These are phyloP conservation scores for Chenopodium formosanum DNA, from an alignment of 148 eudicot genomes.

Conservation along the genomic window DNA sequence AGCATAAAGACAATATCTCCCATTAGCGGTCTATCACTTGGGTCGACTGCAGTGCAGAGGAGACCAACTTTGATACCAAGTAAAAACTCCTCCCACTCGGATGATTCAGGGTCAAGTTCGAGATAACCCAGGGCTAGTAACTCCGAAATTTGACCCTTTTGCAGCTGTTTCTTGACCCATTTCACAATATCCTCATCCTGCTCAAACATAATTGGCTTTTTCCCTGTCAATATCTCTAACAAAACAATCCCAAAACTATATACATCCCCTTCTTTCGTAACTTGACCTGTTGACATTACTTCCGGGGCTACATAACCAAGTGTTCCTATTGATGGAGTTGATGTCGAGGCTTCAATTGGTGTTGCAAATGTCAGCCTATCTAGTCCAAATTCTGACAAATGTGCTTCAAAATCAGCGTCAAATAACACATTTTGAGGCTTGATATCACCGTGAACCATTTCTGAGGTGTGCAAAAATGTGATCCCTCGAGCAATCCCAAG, in stretches of 20 bases:
- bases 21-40: slow-evolving; percentile 63
- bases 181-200: slow-evolving; percentile 77
- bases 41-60: slow-evolving; percentile 64
- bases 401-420: slow-evolving; percentile 85
- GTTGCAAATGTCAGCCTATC: slow-evolving; percentile 39
- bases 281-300: slow-evolving; percentile 41
- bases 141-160: slow-evolving; percentile 63
- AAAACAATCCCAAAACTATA: slow-evolving; percentile 72
- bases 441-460: slow-evolving; percentile 60
- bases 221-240: slow-evolving; percentile 68
- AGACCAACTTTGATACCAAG: slow-evolving; percentile 68
- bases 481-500: slow-evolving; percentile 74
- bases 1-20: slow-evolving; percentile 75
- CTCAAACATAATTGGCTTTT: slow-evolving; percentile 62
- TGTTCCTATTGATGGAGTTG: slow-evolving; percentile 52
- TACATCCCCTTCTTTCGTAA: slow-evolving; percentile 59
- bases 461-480: slow-evolving; percentile 49
- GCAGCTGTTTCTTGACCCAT: slow-evolving; percentile 73
- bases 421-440: slow-evolving; percentile 71
- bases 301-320: slow-evolving; percentile 71
- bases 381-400: slow-evolving; percentile 69
- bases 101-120: slow-evolving; percentile 78
- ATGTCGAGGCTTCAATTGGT: slow-evolving; percentile 50
- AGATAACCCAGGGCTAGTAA: slow-evolving; percentile 66
- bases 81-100: slow-evolving; percentile 85